Evolutionary conservation across 108 stramenopile species (phyloP).

Genomic region (Fistulifera pelliculosa): DNA sequence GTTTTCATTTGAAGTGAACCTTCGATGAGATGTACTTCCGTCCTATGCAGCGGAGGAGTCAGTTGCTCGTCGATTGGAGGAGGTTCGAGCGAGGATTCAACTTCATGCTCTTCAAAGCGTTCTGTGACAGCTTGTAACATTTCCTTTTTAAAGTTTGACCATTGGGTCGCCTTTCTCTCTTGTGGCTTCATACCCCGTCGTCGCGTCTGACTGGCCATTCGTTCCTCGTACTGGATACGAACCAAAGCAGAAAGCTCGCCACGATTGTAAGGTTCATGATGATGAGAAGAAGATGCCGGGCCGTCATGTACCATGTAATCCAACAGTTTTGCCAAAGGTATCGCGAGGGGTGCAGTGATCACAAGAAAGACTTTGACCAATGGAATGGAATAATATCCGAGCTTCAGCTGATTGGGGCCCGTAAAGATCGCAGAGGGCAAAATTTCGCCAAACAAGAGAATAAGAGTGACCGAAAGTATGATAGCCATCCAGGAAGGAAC

Average conservation of each 20-base stretch:
- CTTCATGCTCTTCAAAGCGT: conserved; percentile 24
- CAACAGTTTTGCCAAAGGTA: conserved; percentile 78
- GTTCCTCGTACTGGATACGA: conserved; percentile 75
- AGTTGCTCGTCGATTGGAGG: background rate
- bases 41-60: conserved; percentile 20
- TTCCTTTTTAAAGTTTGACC: conserved; percentile 36
- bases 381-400: conserved; percentile 72
- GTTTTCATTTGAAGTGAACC: conserved; percentile 71
- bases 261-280: conserved; percentile 27
- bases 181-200: conserved; percentile 8
- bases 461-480: conserved; percentile 83
- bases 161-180: conserved; percentile 25
- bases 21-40: conserved; percentile 70
- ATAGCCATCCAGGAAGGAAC: conserved; percentile 77
- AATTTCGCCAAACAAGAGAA: conserved; percentile 73
- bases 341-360: conserved; percentile 73
- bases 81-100: conserved; percentile 12
- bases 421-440: conserved; percentile 87
- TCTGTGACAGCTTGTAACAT: conserved; percentile 10
- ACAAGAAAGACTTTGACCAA: conserved; percentile 71
- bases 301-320: conserved; percentile 61
- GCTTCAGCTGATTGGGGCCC: conserved; percentile 78
- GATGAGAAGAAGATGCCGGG: conserved; percentile 12
- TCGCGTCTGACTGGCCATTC: conserved; percentile 33
- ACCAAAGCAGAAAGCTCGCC: conserved; percentile 67